A percentile compares a stretch with the other conserved stretches of the same genome.
Evolutionary conservation across 2,329 filamentous ascomycete species (phyloP).

Genomic region (Proliferodiscus dingleyae): DNA sequence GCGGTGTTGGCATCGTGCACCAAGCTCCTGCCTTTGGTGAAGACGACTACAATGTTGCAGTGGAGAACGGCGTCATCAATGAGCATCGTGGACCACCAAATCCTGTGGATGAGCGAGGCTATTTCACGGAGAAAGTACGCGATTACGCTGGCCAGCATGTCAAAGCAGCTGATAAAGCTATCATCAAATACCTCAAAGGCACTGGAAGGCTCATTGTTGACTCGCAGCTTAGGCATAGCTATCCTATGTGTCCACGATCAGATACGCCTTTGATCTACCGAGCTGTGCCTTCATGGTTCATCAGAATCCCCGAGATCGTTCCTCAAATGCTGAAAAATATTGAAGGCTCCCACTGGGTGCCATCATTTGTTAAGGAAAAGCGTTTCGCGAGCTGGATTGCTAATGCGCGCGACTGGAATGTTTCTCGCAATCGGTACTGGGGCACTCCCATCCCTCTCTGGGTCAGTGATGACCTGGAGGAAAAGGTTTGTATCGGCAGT

Average conservation of each 20-base stretch:
- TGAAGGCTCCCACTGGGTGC: conserved; percentile 86
- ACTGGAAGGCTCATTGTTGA: conserved; percentile 75
- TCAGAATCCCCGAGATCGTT: conserved; percentile 78
- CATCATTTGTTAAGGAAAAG: conserved; percentile 82
- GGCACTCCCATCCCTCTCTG: conserved; percentile 88
- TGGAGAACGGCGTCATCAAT: conserved; percentile 71
- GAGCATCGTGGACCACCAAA: conserved; percentile 78
- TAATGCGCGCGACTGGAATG: conserved; percentile 92
- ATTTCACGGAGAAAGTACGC: conserved; percentile 69
- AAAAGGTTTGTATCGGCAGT: conserved; percentile 81
- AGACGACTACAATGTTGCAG: conserved; percentile 85
- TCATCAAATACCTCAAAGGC: conserved; percentile 82
- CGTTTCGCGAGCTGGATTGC: conserved; percentile 88
- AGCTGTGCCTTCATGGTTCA: conserved; percentile 91
- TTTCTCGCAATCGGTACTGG: conserved; percentile 92
- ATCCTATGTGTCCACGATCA: conserved; percentile 91
- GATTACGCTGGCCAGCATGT: conserved; percentile 87
- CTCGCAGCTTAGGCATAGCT: conserved; percentile 83
- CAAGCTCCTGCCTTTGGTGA: conserved; percentile 92
- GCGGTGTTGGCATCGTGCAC: conserved; percentile 91
- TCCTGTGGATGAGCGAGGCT: conserved; percentile 79
- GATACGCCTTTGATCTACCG: conserved; percentile 91
- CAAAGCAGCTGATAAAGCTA: conserved; percentile 87
- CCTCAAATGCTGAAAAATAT: conserved; percentile 89
- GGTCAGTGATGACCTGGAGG: conserved; percentile 84